Evolutionary conservation across 768 basidiomycete species (phyloP).

Genomic region (Boletus rufocinnamomeus): DNA sequence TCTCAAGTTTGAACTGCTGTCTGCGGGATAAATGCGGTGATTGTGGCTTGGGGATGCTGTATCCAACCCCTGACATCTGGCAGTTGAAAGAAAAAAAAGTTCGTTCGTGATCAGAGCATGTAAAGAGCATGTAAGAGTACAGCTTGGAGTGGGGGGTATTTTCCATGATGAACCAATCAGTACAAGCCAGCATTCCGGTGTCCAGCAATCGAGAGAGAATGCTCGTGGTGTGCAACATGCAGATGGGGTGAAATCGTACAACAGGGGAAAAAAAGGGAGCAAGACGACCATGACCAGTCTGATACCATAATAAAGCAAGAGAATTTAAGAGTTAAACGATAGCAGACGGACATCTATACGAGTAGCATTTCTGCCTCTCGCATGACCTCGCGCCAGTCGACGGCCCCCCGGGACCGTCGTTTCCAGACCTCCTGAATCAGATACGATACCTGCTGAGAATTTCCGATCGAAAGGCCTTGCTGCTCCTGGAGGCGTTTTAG

Average conservation of each 20-base stretch:
- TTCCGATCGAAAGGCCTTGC: conserved; percentile 59
- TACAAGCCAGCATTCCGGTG: conserved; percentile 22
- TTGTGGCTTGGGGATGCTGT: conserved; percentile 6
- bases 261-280: conserved; percentile 5
- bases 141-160: conserved; percentile 24
- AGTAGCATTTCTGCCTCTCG: conserved; percentile 54
- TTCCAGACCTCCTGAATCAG: conserved; percentile 66
- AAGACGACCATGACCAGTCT: not conserved
- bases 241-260: conserved; percentile 16
- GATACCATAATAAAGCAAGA: conserved; percentile 7
- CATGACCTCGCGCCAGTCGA: conserved; percentile 66
- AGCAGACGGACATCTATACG: conserved; percentile 41
- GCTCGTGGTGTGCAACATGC: conserved; percentile 12
- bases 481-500: conserved; percentile 50
- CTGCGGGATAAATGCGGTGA: conserved; percentile 3
- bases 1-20: conserved; percentile 6
- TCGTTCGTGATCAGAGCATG: conserved; percentile 8
- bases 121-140: conserved; percentile 17
- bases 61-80: not conserved
- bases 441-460: conserved; percentile 53
- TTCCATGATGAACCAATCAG: conserved; percentile 20
- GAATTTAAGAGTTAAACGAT: not conserved
- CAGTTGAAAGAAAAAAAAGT: not conserved
- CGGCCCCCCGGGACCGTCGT: conserved; percentile 39
- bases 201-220: conserved; percentile 21